Evolutionary conservation across 2,329 filamentous ascomycete genomes (phyloP), one percentile per base, ranked within the genome.

Genomic region (Clonostachys chloroleuca): DNA sequence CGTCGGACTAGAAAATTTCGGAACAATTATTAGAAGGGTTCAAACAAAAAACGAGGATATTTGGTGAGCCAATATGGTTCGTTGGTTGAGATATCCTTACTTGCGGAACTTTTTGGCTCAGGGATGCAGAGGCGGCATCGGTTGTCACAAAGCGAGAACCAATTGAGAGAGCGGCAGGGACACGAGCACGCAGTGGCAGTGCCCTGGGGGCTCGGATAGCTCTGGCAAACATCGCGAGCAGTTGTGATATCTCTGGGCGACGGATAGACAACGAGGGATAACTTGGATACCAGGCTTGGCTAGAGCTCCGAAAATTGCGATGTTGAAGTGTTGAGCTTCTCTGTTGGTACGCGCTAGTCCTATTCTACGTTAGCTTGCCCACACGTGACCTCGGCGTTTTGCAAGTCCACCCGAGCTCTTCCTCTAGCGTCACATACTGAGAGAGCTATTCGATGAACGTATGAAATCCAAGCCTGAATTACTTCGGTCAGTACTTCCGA

Each of bases 121-220:
- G 85, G 69, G 95, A 89, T 61, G 91, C 85, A 62, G 88, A 92
- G 57, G 94, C 94, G 56, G 94, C 94, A 73, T 97, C 87, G 57
- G 94, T 97, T 59, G 94, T 99, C 64, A 99, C 94, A 59, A 82
- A 82, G 67, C 92, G 83, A 66, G 83, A 75, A 58, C 77, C 73
- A 54, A 69, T 66, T 53, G 70, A 69, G 49, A 69, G 61, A 51
- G 75, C 64, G 49, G 67, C 62, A 46, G 70, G 66, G 54, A 68
- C 66, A 54, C 70, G 68, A 60, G 70, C 64, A 63, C 76, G 74
- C 68, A 86, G 66, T 62, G 83, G 78, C 58, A 64, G 48, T 33
- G 46, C 48, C 67, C 47, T 40, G 33, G 48, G 47, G 37, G 77
- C 74, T 72, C 82, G 78, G 65, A 86, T 72, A 67, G 83, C 75